Evolutionary conservation across 1,284 basidiomycete species (phyloP).

Genomic region (Sanghuangporus baumii): DNA sequence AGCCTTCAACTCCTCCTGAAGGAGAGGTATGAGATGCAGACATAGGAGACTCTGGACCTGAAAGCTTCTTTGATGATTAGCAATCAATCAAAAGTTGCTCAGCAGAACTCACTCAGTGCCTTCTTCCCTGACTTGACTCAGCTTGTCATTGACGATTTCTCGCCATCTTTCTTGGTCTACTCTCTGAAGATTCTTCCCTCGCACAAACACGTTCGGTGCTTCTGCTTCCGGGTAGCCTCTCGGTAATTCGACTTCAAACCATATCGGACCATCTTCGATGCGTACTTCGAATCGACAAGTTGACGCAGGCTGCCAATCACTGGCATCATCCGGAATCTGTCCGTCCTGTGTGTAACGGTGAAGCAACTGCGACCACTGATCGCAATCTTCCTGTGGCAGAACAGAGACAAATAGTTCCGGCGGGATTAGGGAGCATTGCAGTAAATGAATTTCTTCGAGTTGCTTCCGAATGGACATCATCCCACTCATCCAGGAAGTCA

Average conservation of each 20-base stretch:
- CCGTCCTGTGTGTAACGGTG: background rate
- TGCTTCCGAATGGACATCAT: conserved; percentile 8
- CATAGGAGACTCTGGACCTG: conserved; percentile 56
- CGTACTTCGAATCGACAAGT: conserved; percentile 24
- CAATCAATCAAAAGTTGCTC: background rate
- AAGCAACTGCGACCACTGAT: conserved; percentile 14
- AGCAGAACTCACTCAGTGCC: conserved; percentile 41
- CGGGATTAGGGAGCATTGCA: conserved; percentile 31
- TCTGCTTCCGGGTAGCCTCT: conserved; percentile 14
- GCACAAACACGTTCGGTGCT: conserved; percentile 33
- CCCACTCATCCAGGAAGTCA: background rate
- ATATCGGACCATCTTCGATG: conserved; percentile 22
- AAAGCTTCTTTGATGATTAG: conserved; percentile 36
- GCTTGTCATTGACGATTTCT: conserved; percentile 34
- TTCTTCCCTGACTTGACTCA: conserved; percentile 31
- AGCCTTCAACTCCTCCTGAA: conserved; percentile 36
- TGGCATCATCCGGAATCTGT: background rate
- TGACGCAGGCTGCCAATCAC: conserved; percentile 18
- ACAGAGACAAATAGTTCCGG: conserved; percentile 25
- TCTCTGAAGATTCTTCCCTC: conserved; percentile 41
- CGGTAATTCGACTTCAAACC: conserved; percentile 18
- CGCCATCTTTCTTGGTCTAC: conserved; percentile 51
- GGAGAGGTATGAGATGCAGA: conserved; percentile 49
- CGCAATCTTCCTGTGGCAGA: conserved; percentile 10
- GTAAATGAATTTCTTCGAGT: conserved; percentile 23